These are phyloP conservation scores for Boletus holoroseus DNA, from an alignment of 1,284 basidiomycete species.

Conservation along the genomic window DNA sequence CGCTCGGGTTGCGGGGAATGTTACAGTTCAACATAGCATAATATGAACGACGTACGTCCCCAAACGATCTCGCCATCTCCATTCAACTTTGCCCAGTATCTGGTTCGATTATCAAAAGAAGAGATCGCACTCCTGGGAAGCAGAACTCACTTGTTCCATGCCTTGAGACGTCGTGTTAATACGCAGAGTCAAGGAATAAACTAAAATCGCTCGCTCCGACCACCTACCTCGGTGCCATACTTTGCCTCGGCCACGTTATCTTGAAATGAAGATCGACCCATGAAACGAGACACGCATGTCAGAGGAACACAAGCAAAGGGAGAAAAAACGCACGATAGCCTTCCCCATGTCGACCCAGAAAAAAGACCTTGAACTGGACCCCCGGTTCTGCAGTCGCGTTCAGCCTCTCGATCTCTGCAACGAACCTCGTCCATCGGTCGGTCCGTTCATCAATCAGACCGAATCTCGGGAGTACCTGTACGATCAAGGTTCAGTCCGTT, in stretches of 20 bases:
- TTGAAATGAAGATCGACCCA: constrained; percentile 26
- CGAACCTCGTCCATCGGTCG: constrained; percentile 52
- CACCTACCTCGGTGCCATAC: constrained; percentile 56
- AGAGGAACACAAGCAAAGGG: background rate
- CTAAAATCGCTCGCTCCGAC: background rate
- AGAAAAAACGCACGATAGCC: constrained; percentile 40
- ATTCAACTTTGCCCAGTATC: constrained; percentile 65
- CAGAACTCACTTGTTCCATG: constrained; percentile 52
- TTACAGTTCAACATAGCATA: too few species aligned
- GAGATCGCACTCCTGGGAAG: background rate
- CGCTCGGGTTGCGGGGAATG: background rate
- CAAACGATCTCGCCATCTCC: constrained; percentile 70
- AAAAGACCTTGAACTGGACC: constrained; percentile 57
- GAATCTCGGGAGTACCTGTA: constrained; percentile 54
- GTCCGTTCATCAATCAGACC: constrained; percentile 52
- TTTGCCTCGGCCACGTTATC: constrained; percentile 71
- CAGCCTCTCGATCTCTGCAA: constrained; percentile 39
- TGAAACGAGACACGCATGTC: background rate
- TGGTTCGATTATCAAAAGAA: constrained; percentile 20
- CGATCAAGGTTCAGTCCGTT: background rate
- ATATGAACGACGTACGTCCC: constrained; percentile 56
- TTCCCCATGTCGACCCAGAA: constrained; percentile 67
- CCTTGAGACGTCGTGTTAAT: constrained; percentile 15
- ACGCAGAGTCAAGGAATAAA: background rate
- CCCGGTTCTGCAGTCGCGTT: constrained; percentile 40